A percentile compares a stretch with the other conserved stretches of the same genome.
These are phyloP conservation scores for Sextonia rubra DNA, from an alignment of 164 flowering plant genomes.

Conservation along the genomic window DNA sequence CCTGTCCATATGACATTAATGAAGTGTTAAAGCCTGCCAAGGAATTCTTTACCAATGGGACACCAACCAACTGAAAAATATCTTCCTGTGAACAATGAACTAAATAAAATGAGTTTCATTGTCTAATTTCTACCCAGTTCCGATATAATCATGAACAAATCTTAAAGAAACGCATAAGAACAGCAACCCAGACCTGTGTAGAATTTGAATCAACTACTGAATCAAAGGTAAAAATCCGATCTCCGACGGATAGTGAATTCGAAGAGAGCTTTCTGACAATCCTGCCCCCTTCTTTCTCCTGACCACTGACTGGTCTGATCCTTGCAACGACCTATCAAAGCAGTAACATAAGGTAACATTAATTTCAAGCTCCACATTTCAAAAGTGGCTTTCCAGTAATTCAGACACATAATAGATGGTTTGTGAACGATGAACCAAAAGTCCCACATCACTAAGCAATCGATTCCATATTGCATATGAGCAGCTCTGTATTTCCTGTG, in stretches of 20 bases:
- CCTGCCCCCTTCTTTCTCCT: slow-evolving; percentile 31
- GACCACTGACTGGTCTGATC: slow-evolving; percentile 51
- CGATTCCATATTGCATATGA: background rate
- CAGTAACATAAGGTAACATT: background rate
- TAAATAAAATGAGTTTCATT: background rate
- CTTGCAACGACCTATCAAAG: slow-evolving; percentile 65
- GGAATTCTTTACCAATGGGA: slow-evolving; percentile 71
- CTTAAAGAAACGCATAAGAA: background rate
- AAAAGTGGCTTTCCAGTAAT: background rate
- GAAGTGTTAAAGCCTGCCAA: slow-evolving; percentile 84
- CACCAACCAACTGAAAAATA: slow-evolving; percentile 67
- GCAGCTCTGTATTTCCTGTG: background rate
- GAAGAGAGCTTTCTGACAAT: slow-evolving; percentile 51
- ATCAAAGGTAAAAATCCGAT: slow-evolving; percentile 58
- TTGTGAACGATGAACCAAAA: background rate
- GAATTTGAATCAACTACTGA: slow-evolving; percentile 68
- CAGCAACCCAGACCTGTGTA: slow-evolving; percentile 54
- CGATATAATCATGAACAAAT: background rate
- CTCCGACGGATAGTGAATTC: slow-evolving; percentile 52
- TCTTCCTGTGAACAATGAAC: slow-evolving; percentile 58
- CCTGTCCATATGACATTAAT: slow-evolving; percentile 87
- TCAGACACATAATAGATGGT: background rate
- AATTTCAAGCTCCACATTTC: background rate
- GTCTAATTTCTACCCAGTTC: no score
- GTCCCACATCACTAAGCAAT: background rate